Evolutionary conservation across 306 rosid species (phyloP).

Genomic region (Castanopsis chinensis): DNA sequence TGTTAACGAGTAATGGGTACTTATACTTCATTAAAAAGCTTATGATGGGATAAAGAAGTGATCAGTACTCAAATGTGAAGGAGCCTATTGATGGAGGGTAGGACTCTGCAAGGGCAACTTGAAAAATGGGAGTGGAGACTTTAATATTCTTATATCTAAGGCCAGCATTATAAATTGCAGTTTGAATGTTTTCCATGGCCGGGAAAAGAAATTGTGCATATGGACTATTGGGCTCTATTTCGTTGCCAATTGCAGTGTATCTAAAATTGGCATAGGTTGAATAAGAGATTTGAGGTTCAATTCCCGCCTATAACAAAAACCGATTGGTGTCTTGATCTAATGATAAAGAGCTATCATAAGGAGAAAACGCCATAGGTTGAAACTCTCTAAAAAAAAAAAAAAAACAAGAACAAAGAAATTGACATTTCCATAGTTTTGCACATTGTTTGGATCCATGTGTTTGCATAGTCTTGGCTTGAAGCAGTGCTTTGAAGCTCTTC

Average conservation of each 20-base stretch:
- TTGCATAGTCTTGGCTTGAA: neutral
- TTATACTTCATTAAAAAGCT: conserved; percentile 13
- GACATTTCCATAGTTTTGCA: conserved; percentile 26
- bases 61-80: conserved; percentile 1
- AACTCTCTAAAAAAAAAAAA: too few species aligned
- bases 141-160: conserved; percentile 22
- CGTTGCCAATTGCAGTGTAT: conserved; percentile 49
- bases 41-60: conserved; percentile 23
- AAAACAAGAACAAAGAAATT: too few species aligned
- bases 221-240: conserved; percentile 17
- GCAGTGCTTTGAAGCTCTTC: conserved; percentile 13
- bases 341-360: too few species aligned
- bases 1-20: conserved; percentile 38
- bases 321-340: too few species aligned
- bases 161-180: conserved; percentile 25
- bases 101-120: conserved; percentile 23
- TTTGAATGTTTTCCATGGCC: conserved; percentile 42
- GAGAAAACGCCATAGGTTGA: too few species aligned
- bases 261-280: too few species aligned
- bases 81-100: conserved; percentile 45
- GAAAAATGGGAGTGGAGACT: conserved; percentile 36
- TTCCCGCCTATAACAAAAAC: too few species aligned
- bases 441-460: conserved; percentile 39
- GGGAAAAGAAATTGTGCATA: conserved; percentile 24
- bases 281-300: too few species aligned